Evolutionary conservation across 176 grass and related monocot species (phyloP).

Genomic region (Aegilops tauschii): DNA sequence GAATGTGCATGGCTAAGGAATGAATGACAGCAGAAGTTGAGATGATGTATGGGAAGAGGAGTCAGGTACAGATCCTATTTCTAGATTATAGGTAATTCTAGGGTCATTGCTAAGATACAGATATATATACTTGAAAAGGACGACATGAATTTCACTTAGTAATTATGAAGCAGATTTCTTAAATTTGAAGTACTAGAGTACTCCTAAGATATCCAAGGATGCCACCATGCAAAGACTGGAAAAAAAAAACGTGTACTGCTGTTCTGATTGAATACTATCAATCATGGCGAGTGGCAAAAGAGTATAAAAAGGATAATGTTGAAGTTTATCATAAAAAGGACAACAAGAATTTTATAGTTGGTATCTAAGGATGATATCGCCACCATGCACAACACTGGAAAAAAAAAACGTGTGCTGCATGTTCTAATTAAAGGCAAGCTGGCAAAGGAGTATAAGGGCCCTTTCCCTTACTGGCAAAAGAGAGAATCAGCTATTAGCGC

Average conservation of each 20-base stretch:
- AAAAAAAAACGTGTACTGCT: background rate
- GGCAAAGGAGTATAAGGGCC: background rate
- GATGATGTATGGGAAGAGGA: background rate
- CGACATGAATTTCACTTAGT: background rate
- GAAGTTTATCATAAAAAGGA: too few species aligned
- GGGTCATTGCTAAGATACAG: background rate
- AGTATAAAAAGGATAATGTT: background rate
- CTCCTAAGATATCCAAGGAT: background rate
- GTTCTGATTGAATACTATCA: conserved; percentile 11
- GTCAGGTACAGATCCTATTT: too few species aligned
- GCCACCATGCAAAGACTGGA: conserved; percentile 4
- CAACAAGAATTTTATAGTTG: too few species aligned
- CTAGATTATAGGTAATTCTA: background rate
- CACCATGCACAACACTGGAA: background rate
- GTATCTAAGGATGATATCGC: too few species aligned
- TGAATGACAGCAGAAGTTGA: background rate
- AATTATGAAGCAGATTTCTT: background rate
- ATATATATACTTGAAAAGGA: background rate
- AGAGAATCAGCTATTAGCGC: background rate
- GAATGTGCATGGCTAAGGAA: background rate
- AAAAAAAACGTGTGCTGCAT: background rate
- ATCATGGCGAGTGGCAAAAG: background rate
- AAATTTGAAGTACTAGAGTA: background rate
- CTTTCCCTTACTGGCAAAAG: background rate
- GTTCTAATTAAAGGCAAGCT: background rate